Evolutionary conservation across 148 eudicot genomes (phyloP).

Genomic region (Cornus kousa): DNA sequence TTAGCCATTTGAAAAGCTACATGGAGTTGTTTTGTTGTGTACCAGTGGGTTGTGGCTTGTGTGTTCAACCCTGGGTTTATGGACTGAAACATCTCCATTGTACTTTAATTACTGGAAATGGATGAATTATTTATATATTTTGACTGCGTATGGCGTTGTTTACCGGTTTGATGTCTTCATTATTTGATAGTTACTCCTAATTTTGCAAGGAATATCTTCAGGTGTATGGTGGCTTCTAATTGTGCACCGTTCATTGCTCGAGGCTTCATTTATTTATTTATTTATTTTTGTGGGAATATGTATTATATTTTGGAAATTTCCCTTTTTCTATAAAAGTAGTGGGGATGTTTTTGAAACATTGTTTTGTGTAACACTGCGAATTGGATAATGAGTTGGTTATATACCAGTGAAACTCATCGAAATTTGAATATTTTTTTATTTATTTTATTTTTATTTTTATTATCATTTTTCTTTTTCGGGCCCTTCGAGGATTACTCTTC

Average conservation of each 20-base stretch:
- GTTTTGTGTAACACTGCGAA: too few species aligned
- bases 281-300: too few species aligned
- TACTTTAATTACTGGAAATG: not conserved
- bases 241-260: not conserved
- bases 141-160: not conserved
- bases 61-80: too few species aligned
- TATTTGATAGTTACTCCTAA: not conserved
- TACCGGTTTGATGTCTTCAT: not conserved
- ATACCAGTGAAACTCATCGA: too few species aligned
- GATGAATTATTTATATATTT: not conserved
- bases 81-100: not conserved
- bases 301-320: not conserved
- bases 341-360: too few species aligned
- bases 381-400: too few species aligned
- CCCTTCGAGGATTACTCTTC: too few species aligned
- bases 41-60: not conserved
- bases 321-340: too few species aligned
- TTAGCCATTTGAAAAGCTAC: too few species aligned
- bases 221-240: not conserved
- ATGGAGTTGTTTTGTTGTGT: not conserved
- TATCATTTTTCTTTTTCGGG: too few species aligned
- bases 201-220: not conserved
- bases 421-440: too few species aligned
- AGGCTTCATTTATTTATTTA: not conserved
- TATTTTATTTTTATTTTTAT: too few species aligned